Evolutionary conservation across 1,284 basidiomycete species (phyloP).

Genomic region (Grifola frondosa): DNA sequence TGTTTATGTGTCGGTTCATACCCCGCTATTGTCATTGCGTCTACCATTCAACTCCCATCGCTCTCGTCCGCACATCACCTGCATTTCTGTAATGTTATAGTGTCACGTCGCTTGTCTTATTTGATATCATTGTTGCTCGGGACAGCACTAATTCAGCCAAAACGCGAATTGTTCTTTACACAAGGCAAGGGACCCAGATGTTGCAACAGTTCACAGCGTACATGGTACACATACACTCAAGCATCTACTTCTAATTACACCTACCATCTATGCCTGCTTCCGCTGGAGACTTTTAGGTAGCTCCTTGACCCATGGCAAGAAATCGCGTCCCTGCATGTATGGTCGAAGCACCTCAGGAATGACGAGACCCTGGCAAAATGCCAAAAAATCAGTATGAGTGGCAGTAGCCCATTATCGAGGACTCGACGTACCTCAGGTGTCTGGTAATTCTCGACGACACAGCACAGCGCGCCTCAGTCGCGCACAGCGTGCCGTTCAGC

Average conservation of each 20-base stretch:
- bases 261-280: constrained; percentile 62
- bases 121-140: too few species aligned
- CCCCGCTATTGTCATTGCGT: constrained; percentile 16
- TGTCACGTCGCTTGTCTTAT: too few species aligned
- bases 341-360: constrained; percentile 89
- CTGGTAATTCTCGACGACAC: constrained; percentile 98
- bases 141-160: too few species aligned
- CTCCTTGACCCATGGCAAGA: constrained; percentile 86
- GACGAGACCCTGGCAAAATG: constrained; percentile 73
- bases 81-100: too few species aligned
- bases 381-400: neutral
- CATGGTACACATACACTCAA: too few species aligned
- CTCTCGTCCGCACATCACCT: constrained; percentile 8
- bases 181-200: too few species aligned
- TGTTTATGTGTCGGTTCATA: constrained; percentile 22
- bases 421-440: constrained; percentile 86
- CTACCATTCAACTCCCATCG: constrained; percentile 1
- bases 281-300: constrained; percentile 78
- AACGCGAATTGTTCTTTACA: too few species aligned
- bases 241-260: too few species aligned
- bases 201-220: too few species aligned
- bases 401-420: neutral
- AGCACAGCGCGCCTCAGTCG: constrained; percentile 95
- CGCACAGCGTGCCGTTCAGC: constrained; percentile 97
- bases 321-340: constrained; percentile 95